Evolutionary conservation across 2,329 filamentous ascomycete genomes (phyloP).

Genomic region (Metarhizium album): DNA sequence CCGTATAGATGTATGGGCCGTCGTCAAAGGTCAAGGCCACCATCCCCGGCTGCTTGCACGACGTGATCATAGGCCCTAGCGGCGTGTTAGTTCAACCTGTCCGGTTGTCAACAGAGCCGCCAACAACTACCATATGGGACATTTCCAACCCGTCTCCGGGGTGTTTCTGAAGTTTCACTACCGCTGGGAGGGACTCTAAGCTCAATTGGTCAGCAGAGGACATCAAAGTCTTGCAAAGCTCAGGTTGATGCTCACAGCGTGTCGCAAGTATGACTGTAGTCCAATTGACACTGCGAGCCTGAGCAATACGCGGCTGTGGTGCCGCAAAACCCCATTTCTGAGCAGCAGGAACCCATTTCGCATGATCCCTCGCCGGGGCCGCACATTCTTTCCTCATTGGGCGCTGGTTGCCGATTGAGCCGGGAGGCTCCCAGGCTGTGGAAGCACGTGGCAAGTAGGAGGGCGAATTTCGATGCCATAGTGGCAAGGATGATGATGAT

Average conservation of each 20-base stretch:
- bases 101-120: not conserved
- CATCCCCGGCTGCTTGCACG: slow-evolving; percentile 22
- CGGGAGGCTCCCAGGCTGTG: not conserved
- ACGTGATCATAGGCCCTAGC: slow-evolving; percentile 18
- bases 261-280: slow-evolving; percentile 29
- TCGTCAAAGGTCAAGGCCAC: slow-evolving; percentile 38
- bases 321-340: slow-evolving; percentile 27
- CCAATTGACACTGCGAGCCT: slow-evolving; percentile 28
- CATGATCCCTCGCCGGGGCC: slow-evolving; percentile 26
- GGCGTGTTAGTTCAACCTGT: not conserved
- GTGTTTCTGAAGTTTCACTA: slow-evolving; percentile 18
- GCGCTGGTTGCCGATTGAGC: not conserved
- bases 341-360: slow-evolving; percentile 23
- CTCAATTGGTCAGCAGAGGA: not conserved
- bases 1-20: slow-evolving; percentile 32
- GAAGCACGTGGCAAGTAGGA: not conserved
- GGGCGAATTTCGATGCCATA: not conserved
- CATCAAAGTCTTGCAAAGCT: not conserved
- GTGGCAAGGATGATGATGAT: too few species aligned
- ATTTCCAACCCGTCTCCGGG: slow-evolving; percentile 20
- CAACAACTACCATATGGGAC: slow-evolving; percentile 25
- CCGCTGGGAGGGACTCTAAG: slow-evolving; percentile 22
- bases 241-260: slow-evolving; percentile 23
- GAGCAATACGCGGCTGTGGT: slow-evolving; percentile 22
- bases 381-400: slow-evolving; percentile 11